Evolutionary conservation across 2,329 filamentous ascomycete genomes (phyloP), one percentile per base, ranked within the genome.

Genomic region (Fusarium marasasianum): DNA sequence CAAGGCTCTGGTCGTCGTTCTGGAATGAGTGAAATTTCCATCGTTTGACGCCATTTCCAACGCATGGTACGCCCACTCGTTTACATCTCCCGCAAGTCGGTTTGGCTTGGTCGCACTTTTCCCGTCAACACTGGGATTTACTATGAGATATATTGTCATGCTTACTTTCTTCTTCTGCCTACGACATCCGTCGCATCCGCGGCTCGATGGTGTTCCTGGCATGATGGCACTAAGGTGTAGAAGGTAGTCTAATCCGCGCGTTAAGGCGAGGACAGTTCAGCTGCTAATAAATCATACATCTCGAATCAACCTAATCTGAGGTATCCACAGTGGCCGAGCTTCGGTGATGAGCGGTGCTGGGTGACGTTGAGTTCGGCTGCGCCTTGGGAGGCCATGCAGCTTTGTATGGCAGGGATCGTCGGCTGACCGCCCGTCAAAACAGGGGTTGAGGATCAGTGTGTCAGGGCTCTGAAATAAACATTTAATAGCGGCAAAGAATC

Each of bases 151-250:
- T 55, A 55, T 41, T 40, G 20, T 2, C 22, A 24, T 29, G 26
- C 70, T 73, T 51, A 76, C 73, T 41, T 50, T 55, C 29, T 76
- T 76, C 54, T 76, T 76, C n/a, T 74, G 73, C 15, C 47, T 72
- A 15, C 73, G 63, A 22, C 73, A 76, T 14, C 63, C 67, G 2
- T 72, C 63, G 43, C 73, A 76, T 24, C 71, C 71, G 14, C 60
- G 67, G 24, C 71, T 73, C 3, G 71, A 63, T 24, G 71, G 71
- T 5, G 71, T 73, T 54, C 71, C 71, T 6, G 71, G 71, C 71
- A 74, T 74, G 2, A 26, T 65, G 33, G 15, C 24, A 18, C 18
- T 26, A 24, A 18, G 3, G 38, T 50, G 24, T 38, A 33, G 13
- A 11, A 26, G 41, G 35, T 20, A 10, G 17, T 33, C 6, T n/a